These are phyloP conservation scores for Ichthyophonus hoferi DNA, from an alignment of 208 protist species.

Conservation along the genomic window DNA sequence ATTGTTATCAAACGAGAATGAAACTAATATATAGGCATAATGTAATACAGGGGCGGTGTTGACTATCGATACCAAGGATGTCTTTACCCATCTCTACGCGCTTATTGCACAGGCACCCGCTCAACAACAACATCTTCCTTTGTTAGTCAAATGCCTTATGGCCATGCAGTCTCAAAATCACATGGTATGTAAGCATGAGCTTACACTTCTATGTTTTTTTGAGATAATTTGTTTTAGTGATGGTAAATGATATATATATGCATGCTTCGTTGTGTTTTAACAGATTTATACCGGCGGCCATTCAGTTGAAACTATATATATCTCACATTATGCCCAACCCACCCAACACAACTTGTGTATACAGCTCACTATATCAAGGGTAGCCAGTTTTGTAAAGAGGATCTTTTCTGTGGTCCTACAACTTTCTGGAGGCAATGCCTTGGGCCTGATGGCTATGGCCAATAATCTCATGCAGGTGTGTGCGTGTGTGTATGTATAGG, in stretches of 20 bases:
- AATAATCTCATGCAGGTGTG: slow-evolving; percentile 9
- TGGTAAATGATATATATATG: too few relatives aligned
- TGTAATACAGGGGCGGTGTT: neutral
- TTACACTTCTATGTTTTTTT: too few relatives aligned
- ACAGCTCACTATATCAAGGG: neutral
- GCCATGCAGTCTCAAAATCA: neutral
- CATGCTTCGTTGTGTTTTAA: neutral
- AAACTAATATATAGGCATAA: too few relatives aligned
- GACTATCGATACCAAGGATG: neutral
- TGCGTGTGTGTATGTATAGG: neutral
- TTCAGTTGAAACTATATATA: neutral
- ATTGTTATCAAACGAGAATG: too few relatives aligned
- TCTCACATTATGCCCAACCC: too few relatives aligned
- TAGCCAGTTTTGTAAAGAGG: slow-evolving; percentile 30
- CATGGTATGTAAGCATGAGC: too few relatives aligned
- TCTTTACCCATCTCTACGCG: neutral
- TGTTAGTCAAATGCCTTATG: neutral
- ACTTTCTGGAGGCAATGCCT: neutral
- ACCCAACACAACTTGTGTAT: too few relatives aligned
- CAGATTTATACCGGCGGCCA: neutral
- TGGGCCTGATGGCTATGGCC: neutral
- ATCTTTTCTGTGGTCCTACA: slow-evolving; percentile 5
- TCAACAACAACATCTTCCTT: neutral
- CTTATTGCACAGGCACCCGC: neutral
- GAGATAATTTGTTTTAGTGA: too few relatives aligned